Conservation (phyloP, 2,329 filamentous ascomycete species). For the Diplodia mutila region DNA sequence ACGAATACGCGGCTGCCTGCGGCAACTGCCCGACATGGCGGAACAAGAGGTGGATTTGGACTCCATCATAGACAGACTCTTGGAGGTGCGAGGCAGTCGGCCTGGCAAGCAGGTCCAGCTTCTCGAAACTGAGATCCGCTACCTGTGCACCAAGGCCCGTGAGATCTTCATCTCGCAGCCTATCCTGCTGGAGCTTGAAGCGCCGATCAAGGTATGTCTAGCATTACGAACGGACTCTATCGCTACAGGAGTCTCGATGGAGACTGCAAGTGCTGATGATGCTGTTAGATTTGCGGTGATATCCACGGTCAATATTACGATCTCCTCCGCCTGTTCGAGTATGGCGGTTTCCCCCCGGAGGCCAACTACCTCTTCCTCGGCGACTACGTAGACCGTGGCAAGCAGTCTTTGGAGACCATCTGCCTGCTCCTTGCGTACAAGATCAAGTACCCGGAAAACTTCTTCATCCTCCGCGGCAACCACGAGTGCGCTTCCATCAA, state of each 20-base stretch:
- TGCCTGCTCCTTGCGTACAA: conserved; percentile 97
- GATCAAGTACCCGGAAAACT: conserved; percentile 99
- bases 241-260: not conserved
- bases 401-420: conserved; percentile 98
- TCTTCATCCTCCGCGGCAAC: conserved; percentile 97
- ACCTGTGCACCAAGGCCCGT: conserved; percentile 95
- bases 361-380: conserved; percentile 99
- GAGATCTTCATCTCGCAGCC: conserved; percentile 99
- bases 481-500: conserved; percentile 99
- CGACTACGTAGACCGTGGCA: conserved; percentile 98
- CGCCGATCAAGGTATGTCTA: conserved; percentile 86
- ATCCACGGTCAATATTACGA: conserved; percentile 99
- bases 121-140: conserved; percentile 93
- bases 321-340: conserved; percentile 94
- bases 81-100: conserved; percentile 96
- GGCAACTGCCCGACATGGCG: conserved; percentile 63
- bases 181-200: conserved; percentile 94
- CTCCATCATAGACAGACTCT: conserved; percentile 97
- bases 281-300: conserved; percentile 88
- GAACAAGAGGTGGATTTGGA: conserved; percentile 96
- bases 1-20: conserved; percentile 29
- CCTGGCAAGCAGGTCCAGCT: conserved; percentile 99
- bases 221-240: conserved; percentile 29
- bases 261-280: not conserved
- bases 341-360: conserved; percentile 96